These are phyloP conservation scores for Cardiosporidium cionae DNA, from an alignment of 169 alveolate species.

Conservation along the genomic window DNA sequence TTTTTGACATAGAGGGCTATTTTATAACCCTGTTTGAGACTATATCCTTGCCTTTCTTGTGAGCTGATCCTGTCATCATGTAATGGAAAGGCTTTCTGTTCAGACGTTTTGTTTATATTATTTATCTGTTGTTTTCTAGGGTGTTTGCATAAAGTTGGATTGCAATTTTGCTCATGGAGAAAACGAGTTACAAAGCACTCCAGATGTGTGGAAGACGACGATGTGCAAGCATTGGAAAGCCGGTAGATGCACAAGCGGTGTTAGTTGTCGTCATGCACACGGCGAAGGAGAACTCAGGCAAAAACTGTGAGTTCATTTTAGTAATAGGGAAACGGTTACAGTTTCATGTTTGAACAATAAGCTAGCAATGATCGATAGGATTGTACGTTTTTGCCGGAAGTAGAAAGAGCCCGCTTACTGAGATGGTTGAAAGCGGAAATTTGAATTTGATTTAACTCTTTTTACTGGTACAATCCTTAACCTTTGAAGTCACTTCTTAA, in stretches of 20 bases:
- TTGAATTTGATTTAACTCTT: too few species aligned
- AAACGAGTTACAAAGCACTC: conserved; percentile 18
- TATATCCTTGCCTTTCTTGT: background rate
- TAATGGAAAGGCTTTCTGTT: background rate
- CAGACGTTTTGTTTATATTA: background rate
- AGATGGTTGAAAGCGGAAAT: too few species aligned
- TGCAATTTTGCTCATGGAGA: conserved; percentile 33
- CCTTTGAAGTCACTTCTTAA: too few species aligned
- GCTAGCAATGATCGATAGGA: too few species aligned
- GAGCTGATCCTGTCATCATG: background rate
- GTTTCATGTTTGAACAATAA: too few species aligned
- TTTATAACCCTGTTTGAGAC: background rate
- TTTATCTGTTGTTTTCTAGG: background rate
- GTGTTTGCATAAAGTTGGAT: background rate
- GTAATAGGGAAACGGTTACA: too few species aligned
- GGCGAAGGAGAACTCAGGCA: conserved; percentile 19
- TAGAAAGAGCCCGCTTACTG: too few species aligned
- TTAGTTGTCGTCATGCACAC: conserved; percentile 21
- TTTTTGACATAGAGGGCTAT: background rate
- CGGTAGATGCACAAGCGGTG: conserved; percentile 17
- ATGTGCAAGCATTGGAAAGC: conserved; percentile 17
- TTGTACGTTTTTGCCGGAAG: too few species aligned
- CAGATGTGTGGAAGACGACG: conserved; percentile 24
- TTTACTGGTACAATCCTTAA: too few species aligned
- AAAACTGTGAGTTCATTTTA: too few species aligned